A percentile compares a stretch with the other conserved stretches of the same genome.
Evolutionary conservation across 768 basidiomycete genomes (phyloP).

Genomic region (Mycena amicta): DNA sequence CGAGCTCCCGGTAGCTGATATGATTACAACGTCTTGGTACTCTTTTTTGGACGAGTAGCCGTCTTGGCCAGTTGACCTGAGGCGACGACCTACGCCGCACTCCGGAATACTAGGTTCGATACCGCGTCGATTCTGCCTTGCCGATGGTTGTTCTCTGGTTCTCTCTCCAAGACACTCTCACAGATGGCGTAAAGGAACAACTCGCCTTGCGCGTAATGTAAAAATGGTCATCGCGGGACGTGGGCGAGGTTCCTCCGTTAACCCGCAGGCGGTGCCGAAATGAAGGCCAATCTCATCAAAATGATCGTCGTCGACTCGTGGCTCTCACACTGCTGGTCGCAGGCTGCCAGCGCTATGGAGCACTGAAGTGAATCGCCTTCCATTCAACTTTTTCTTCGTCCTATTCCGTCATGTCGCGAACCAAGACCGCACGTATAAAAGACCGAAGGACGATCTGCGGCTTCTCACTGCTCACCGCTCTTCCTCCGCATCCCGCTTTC

Average conservation of each 20-base stretch:
- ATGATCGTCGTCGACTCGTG: neutral
- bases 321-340: no score
- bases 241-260: neutral
- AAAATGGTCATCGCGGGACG: neutral
- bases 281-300: neutral
- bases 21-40: neutral
- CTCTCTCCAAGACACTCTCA: neutral
- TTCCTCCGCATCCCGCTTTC: neutral
- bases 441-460: neutral
- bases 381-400: neutral
- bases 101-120: no score
- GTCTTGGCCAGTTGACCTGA: neutral
- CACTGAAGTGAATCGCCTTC: neutral
- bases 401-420: neutral
- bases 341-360: no score
- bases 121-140: neutral
- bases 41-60: neutral
- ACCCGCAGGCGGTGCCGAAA: neutral
- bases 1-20: neutral
- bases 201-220: neutral
- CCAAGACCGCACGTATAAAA: neutral
- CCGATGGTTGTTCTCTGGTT: neutral
- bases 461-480: neutral
- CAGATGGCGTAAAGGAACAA: neutral
- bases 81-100: no score